Percentiles rank a stretch among this genome's conserved stretches.
phyloP scores from a whole-genome alignment of 176 grass and related monocot species.

The Thalia dealbata region DNA sequence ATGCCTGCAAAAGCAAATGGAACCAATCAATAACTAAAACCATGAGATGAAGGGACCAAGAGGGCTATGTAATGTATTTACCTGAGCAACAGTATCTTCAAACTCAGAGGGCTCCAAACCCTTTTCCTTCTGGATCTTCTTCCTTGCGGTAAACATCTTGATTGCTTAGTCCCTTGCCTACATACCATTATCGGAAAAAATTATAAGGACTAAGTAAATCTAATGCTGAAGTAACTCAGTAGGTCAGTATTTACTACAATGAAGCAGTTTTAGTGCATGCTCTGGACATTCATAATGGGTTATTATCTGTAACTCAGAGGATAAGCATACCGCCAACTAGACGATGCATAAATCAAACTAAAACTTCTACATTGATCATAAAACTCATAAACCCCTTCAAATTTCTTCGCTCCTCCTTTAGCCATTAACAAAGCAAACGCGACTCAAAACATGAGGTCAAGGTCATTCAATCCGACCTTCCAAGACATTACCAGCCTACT shows the following conservation, averaged over 20 bases:
- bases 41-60: neutral
- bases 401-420: neutral
- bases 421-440: neutral
- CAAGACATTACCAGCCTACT: no score
- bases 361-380: neutral
- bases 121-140: slow-evolving; percentile 98
- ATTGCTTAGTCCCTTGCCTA: neutral
- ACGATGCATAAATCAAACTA: neutral
- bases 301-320: neutral
- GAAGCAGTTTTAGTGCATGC: neutral
- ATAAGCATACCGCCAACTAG: neutral
- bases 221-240: neutral
- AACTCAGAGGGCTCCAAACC: slow-evolving; percentile 77
- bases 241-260: neutral
- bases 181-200: neutral
- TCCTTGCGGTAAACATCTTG: slow-evolving; percentile 89
- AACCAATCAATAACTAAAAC: neutral
- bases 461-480: no score
- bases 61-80: slow-evolving; percentile 8
- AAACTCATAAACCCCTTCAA: neutral
- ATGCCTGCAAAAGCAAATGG: slow-evolving; percentile 34
- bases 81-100: slow-evolving; percentile 92
- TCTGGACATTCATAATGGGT: neutral
- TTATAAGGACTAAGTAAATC: neutral
- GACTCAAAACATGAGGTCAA: no score